Percentiles rank a stretch among this genome's conserved stretches.
phyloP scores from a whole-genome alignment of 768 basidiomycete genomes.

The Leucocoprinus leucothites region DNA sequence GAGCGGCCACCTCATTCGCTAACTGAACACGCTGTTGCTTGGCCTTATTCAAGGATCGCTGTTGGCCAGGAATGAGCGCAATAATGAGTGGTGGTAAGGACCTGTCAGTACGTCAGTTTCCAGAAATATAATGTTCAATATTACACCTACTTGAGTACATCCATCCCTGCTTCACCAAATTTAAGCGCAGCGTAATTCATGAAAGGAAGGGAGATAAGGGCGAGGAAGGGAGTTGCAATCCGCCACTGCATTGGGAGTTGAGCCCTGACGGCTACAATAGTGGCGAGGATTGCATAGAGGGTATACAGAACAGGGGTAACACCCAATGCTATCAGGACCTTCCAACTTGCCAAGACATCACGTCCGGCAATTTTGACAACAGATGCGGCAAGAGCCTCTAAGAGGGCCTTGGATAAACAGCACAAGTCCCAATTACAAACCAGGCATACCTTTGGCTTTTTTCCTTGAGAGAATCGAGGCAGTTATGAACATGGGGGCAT shows the following conservation, averaged over 20 bases:
- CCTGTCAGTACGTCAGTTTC: conserved; percentile 35
- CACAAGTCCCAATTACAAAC: background rate
- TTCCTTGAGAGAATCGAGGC: conserved; percentile 84
- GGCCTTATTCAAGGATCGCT: conserved; percentile 71
- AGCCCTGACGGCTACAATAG: conserved; percentile 65
- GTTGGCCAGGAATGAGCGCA: conserved; percentile 86
- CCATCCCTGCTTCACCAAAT: conserved; percentile 97
- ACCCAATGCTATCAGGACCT: conserved; percentile 91
- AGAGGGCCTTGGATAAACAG: conserved; percentile 1
- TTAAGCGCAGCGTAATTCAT: conserved; percentile 93
- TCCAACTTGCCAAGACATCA: conserved; percentile 98
- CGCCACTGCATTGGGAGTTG: conserved; percentile 59
- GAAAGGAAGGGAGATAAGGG: conserved; percentile 73
- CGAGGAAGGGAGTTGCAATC: conserved; percentile 74
- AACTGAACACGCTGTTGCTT: conserved; percentile 71
- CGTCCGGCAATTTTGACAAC: conserved; percentile 93
- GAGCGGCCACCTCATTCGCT: conserved; percentile 78
- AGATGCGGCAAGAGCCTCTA: conserved; percentile 94
- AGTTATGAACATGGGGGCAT: conserved; percentile 89
- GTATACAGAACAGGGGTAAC: conserved; percentile 83
- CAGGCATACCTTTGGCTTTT: conserved; percentile 76
- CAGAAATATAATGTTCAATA: background rate
- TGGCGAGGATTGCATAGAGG: conserved; percentile 79
- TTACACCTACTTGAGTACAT: conserved; percentile 82
- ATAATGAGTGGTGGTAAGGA: conserved; percentile 88